These are phyloP conservation scores for Melampsora americana DNA, from an alignment of 1,284 basidiomycete species.

Conservation along the genomic window DNA sequence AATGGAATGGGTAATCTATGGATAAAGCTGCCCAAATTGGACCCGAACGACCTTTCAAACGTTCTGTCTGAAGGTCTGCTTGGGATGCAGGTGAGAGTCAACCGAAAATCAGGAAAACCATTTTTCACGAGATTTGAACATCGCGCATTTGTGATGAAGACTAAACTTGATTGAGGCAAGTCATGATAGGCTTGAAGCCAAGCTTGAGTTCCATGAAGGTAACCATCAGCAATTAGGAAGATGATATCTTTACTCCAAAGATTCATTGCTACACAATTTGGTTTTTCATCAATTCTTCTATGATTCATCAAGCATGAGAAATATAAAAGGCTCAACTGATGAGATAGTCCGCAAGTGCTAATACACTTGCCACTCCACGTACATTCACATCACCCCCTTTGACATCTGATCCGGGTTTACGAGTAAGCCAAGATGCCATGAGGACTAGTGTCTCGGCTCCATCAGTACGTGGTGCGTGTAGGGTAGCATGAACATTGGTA, in stretches of 20 bases:
- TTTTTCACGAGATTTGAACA: background rate
- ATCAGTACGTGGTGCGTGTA: constrained; percentile 76
- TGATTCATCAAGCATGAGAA: background rate
- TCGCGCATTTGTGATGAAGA: background rate
- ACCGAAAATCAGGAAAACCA: constrained; percentile 4
- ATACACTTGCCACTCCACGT: constrained; percentile 76
- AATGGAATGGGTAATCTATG: constrained; percentile 94
- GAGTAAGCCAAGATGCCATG: constrained; percentile 80
- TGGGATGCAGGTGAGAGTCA: no score
- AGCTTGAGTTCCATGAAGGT: constrained; percentile 85
- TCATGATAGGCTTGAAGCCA: constrained; percentile 83
- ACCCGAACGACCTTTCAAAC: constrained; percentile 63
- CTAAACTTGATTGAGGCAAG: constrained; percentile 64
- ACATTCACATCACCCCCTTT: constrained; percentile 66
- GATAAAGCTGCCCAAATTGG: constrained; percentile 93
- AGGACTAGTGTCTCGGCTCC: constrained; percentile 87
- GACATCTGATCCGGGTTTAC: constrained; percentile 48
- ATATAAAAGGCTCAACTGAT: constrained; percentile 62
- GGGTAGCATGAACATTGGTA: constrained; percentile 75
- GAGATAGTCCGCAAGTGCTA: constrained; percentile 77
- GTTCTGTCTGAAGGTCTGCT: constrained; percentile 69
- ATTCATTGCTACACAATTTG: constrained; percentile 66
- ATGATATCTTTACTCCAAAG: constrained; percentile 92
- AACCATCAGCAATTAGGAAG: constrained; percentile 82
- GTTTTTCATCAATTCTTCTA: background rate